Evolutionary conservation across 2,329 filamentous ascomycete species (phyloP).

Genomic region (Fusarium heterosporum): DNA sequence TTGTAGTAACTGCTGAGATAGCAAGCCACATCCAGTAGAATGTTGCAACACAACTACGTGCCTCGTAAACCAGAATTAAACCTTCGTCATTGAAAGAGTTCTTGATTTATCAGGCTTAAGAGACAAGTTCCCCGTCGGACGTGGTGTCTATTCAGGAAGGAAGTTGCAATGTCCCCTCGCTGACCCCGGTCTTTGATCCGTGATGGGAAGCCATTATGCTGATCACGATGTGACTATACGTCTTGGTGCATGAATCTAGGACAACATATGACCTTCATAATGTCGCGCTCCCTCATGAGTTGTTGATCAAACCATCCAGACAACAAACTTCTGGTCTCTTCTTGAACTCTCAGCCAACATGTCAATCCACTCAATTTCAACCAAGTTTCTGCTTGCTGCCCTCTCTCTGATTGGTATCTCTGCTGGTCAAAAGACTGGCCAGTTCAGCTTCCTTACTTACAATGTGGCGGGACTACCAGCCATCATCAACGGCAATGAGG

Average conservation of each 20-base stretch:
- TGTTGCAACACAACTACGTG: conserved; percentile 5
- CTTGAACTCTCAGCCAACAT: conserved; percentile 1
- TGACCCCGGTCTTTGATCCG: conserved; percentile 4
- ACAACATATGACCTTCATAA: background rate
- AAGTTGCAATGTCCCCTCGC: background rate
- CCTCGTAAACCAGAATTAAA: background rate
- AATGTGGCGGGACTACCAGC: conserved; percentile 71
- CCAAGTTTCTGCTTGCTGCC: conserved; percentile 17
- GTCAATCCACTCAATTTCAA: conserved; percentile 7
- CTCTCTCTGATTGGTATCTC: conserved; percentile 11
- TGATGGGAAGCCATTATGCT: conserved; percentile 17
- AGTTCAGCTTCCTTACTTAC: conserved; percentile 66
- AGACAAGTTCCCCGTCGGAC: conserved; percentile 13
- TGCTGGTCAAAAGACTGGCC: conserved; percentile 41
- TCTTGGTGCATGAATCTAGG: background rate
- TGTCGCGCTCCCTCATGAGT: no score
- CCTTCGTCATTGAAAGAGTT: background rate
- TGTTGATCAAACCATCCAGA: no score
- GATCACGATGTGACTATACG: conserved; percentile 22
- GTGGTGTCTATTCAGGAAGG: background rate
- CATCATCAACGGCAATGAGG: conserved; percentile 68
- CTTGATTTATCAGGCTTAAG: background rate
- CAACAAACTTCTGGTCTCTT: background rate
- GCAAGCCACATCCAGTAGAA: conserved; percentile 6
- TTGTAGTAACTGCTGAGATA: background rate